A percentile compares a stretch with the other conserved stretches of the same genome.
phyloP scores from a whole-genome alignment of 129 eudicot genomes.

The Artemisia tridentata region DNA sequence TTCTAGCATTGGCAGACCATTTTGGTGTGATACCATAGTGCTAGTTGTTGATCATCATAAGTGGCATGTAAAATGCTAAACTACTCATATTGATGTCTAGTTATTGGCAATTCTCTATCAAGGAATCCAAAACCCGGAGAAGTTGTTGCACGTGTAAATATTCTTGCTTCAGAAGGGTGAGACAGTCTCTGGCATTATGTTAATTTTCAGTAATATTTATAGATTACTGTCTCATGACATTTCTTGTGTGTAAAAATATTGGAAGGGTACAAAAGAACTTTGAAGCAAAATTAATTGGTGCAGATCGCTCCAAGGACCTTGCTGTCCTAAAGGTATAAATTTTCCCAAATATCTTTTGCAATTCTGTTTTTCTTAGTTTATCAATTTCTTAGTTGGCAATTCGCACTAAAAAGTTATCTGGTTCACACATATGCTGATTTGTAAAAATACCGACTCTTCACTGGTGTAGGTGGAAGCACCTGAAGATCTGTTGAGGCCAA shows the following conservation, averaged over 20 bases:
- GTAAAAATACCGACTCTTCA: neutral
- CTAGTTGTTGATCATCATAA: no score
- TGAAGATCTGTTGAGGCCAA: conserved; percentile 72
- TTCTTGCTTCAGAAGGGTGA: conserved; percentile 94
- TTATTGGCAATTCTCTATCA: conserved; percentile 87
- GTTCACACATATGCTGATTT: neutral
- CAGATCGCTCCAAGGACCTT: conserved; percentile 97
- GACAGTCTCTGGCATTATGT: conserved; percentile 9
- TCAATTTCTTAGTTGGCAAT: neutral
- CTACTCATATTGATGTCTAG: conserved; percentile 24
- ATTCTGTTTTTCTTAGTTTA: neutral
- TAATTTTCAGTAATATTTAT: conserved; percentile 5
- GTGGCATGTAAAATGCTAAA: no score
- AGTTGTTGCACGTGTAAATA: conserved; percentile 94
- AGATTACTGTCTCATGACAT: conserved; percentile 6
- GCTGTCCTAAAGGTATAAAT: conserved; percentile 85
- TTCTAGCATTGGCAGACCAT: no score
- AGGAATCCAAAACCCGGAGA: conserved; percentile 80
- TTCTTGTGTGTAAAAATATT: conserved; percentile 11
- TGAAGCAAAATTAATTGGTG: conserved; percentile 87
- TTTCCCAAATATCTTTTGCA: neutral
- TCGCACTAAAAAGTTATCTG: neutral
- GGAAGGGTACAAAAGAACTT: conserved; percentile 91
- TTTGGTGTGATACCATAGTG: no score
- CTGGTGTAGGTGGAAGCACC: conserved; percentile 76